Evolutionary conservation across 1,284 basidiomycete genomes (phyloP), one percentile per base, ranked within the genome.

Genomic region (Ceratobasidium sp.): DNA sequence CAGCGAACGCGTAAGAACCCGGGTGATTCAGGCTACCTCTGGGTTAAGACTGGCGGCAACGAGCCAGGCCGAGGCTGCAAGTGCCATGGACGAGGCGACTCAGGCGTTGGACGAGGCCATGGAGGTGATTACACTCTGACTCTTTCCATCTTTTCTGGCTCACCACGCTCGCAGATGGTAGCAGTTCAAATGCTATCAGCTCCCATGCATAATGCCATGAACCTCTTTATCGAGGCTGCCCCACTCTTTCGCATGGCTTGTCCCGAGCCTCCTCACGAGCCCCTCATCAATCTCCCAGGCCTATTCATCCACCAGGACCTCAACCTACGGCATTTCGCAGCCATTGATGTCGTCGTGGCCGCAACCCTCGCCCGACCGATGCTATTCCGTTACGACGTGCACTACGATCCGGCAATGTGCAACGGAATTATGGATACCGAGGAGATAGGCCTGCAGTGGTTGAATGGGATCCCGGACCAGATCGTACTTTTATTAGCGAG

Each of bases 301-400:
- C 52, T 22, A 12, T 40, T 67, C 3, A 10, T 54, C 13, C 50
- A 53, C n/a, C 38, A 31, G 2, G 52, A 54, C 12, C 20, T 55
- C 8, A 8, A 35, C 0, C n/a, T 67, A 20, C 64, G 52, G 2
- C 52, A 67, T 29, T 67, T 32, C 52, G 25, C 38, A 8, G 29
- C 64, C 15, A 1, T 67, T 7, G 64, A 67, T 25, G 47, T 67
- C 29, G 4, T 67, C 6, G 10, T 67, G 12, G 53, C 52, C 34
- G 25, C 47, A 1, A 17, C 29, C 1, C 20, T 34, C 38, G 17
- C n/a, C 38, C 35, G 27, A 29, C 64, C 64, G 1, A 67, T 35
- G 40, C 17, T 55, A 6, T 52, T 67, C 27, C 64, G 64, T 7
- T 67, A 67, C 50, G 52, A 67, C 15, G 29, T 55, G 1, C 35